A percentile compares a stretch with the other conserved stretches of the same genome.
phyloP scores from a whole-genome alignment of 2,329 filamentous ascomycete genomes.

The Davidsoniella australis region DNA sequence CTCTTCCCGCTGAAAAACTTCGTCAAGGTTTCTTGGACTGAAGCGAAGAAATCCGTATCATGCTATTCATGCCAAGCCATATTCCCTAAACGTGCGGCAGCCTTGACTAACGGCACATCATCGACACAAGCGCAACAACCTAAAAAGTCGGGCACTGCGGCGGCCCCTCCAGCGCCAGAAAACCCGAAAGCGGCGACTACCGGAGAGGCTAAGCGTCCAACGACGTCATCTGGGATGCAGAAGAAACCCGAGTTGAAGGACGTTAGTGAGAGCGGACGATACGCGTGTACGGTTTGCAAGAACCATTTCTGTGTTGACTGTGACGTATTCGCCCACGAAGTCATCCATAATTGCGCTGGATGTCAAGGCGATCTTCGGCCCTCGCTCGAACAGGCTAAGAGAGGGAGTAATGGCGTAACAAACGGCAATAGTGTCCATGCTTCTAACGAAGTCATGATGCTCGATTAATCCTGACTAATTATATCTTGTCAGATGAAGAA shows the following conservation, averaged over 20 bases:
- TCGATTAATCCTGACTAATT: slow-evolving; percentile 19
- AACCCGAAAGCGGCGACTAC: background rate
- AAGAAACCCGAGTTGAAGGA: slow-evolving; percentile 30
- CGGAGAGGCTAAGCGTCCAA: background rate
- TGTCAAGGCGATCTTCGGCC: slow-evolving; percentile 44
- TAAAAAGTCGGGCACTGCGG: background rate
- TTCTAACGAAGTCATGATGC: slow-evolving; percentile 27
- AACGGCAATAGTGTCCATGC: slow-evolving; percentile 13
- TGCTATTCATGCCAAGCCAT: slow-evolving; percentile 64
- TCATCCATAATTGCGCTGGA: slow-evolving; percentile 89
- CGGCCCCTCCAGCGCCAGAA: background rate
- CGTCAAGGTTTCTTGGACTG: slow-evolving; percentile 72
- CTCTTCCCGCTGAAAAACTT: slow-evolving; percentile 82
- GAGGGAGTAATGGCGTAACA: slow-evolving; percentile 11
- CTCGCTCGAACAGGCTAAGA: slow-evolving; percentile 13
- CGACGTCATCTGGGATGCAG: background rate
- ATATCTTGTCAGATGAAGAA: no score
- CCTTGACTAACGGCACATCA: slow-evolving; percentile 10
- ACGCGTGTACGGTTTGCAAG: slow-evolving; percentile 72
- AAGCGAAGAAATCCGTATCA: slow-evolving; percentile 41
- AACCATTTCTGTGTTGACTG: slow-evolving; percentile 97
- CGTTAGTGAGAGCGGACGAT: slow-evolving; percentile 71
- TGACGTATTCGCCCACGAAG: slow-evolving; percentile 86
- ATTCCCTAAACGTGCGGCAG: slow-evolving; percentile 39
- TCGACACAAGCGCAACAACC: background rate